These are phyloP conservation scores for Blepharisma undulans DNA, from an alignment of 169 alveolate genomes.

Conservation along the genomic window DNA sequence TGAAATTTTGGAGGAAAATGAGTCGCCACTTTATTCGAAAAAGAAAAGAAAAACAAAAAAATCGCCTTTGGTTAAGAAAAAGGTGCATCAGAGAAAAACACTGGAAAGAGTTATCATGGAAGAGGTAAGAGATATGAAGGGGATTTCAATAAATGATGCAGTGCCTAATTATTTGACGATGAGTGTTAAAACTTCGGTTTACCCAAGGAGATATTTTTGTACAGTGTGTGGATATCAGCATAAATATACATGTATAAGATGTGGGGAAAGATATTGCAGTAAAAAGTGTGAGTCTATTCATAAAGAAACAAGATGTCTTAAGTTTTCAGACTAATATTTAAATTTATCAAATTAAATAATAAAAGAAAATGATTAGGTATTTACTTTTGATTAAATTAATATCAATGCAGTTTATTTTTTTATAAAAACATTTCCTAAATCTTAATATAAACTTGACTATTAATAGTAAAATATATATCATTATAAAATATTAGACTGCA, in stretches of 20 bases:
- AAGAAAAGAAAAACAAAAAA: slow-evolving; percentile 43
- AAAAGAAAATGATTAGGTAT: too few species aligned
- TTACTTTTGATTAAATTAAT: too few species aligned
- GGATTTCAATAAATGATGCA: not conserved
- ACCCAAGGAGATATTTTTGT: slow-evolving; percentile 62
- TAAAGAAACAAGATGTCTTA: slow-evolving; percentile 74
- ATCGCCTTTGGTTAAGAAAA: slow-evolving; percentile 40
- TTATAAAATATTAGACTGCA: not conserved
- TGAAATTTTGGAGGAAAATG: not conserved
- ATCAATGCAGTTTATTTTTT: too few species aligned
- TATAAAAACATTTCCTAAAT: too few species aligned
- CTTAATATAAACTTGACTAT: not conserved
- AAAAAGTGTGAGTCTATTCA: slow-evolving; percentile 71
- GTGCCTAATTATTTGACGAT: slow-evolving; percentile 41
- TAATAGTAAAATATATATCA: not conserved
- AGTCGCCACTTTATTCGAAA: not conserved
- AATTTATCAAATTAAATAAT: not conserved
- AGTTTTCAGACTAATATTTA: slow-evolving; percentile 67
- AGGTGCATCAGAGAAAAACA: slow-evolving; percentile 44
- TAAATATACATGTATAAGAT: slow-evolving; percentile 75
- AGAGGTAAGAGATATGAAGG: slow-evolving; percentile 40
- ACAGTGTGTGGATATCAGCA: slow-evolving; percentile 65
- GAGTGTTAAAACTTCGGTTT: slow-evolving; percentile 53
- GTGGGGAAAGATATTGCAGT: slow-evolving; percentile 75
- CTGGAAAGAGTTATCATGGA: slow-evolving; percentile 39